Conservation (phyloP, 2,329 filamentous ascomycete genomes). For the Aaosphaeria pasadenensis region DNA sequence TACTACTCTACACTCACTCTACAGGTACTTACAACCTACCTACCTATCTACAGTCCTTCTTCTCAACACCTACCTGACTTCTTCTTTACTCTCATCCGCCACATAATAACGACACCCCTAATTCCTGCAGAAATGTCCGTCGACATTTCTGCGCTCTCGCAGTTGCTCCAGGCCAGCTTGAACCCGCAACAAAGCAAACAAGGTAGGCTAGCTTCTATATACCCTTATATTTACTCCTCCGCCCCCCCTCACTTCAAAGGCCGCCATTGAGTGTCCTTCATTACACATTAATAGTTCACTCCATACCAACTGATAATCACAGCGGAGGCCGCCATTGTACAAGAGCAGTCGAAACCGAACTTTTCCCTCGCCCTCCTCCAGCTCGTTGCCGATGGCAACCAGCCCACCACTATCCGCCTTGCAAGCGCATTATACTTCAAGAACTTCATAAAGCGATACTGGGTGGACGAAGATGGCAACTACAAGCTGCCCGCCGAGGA, state of each 20-base stretch:
- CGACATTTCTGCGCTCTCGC: constrained; percentile 64
- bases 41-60: too few species aligned
- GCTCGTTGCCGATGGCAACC: constrained; percentile 74
- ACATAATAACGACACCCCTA: too few species aligned
- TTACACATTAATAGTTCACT: background rate
- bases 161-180: constrained; percentile 86
- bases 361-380: constrained; percentile 86
- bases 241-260: background rate
- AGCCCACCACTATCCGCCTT: constrained; percentile 76
- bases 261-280: background rate
- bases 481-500: constrained; percentile 84
- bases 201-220: constrained; percentile 56
- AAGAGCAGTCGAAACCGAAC: constrained; percentile 76
- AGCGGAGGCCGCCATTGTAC: constrained; percentile 80
- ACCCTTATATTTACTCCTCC: background rate
- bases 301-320: constrained; percentile 16
- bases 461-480: constrained; percentile 90
- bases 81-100: too few species aligned
- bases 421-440: constrained; percentile 94
- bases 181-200: constrained; percentile 85
- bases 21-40: too few species aligned
- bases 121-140: constrained; percentile 41
- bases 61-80: too few species aligned
- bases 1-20: too few species aligned
- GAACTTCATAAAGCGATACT: constrained; percentile 94